A percentile compares a stretch with the other conserved stretches of the same genome.
Evolutionary conservation across 192 early-diverging fungal genomes (phyloP).

Genomic region (Gonapodya sp.): DNA sequence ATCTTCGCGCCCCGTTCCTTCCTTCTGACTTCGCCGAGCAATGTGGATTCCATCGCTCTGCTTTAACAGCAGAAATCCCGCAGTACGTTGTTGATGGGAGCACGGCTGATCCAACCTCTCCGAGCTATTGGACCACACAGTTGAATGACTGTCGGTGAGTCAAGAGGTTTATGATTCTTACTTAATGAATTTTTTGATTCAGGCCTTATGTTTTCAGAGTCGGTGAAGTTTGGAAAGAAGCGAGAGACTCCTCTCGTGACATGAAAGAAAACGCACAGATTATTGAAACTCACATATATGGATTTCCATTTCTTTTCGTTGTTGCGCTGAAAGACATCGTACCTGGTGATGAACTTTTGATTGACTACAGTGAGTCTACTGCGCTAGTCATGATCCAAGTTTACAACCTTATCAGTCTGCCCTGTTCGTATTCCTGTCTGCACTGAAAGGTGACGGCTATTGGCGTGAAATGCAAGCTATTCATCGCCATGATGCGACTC

Average conservation of each 20-base stretch:
- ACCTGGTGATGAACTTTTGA: neutral
- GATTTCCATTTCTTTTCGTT: neutral
- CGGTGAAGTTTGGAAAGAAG: neutral
- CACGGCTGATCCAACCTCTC: neutral
- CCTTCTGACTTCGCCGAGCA: neutral
- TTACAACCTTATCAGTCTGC: neutral
- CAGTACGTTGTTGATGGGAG: neutral
- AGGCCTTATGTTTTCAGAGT: neutral
- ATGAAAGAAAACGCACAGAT: neutral
- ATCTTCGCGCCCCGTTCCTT: neutral
- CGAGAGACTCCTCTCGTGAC: neutral
- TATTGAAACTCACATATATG: neutral
- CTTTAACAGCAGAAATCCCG: neutral
- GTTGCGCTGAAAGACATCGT: neutral
- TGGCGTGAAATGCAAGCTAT: neutral
- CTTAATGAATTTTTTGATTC: no score
- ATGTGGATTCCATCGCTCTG: neutral
- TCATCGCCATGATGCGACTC: neutral
- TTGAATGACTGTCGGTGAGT: neutral
- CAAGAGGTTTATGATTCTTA: no score
- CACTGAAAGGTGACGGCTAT: neutral
- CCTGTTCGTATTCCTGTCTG: neutral
- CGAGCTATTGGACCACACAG: neutral
- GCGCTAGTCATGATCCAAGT: no score
- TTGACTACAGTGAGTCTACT: neutral